These are phyloP conservation scores for Hemileia vastatrix DNA, from an alignment of 1,284 basidiomycete genomes.

Conservation along the genomic window DNA sequence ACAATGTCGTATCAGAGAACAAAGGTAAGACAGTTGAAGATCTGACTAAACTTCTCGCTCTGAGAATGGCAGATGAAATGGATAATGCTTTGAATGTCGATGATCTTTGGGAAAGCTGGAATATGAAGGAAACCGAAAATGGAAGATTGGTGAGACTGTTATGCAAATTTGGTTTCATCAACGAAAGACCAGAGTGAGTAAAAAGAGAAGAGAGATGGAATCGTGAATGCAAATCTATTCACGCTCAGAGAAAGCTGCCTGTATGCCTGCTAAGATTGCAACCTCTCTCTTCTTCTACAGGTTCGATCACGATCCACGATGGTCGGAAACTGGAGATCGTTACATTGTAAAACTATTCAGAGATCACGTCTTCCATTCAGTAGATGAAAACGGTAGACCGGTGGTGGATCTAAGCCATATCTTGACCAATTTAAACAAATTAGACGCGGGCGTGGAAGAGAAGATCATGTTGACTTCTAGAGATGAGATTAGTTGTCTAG, in stretches of 20 bases:
- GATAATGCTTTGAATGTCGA: conserved; percentile 35
- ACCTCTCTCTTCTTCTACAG: too few species aligned
- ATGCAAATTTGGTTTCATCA: conserved; percentile 95
- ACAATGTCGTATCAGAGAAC: conserved; percentile 18
- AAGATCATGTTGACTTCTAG: conserved; percentile 85
- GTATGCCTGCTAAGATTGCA: too few species aligned
- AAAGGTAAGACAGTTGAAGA: conserved; percentile 26
- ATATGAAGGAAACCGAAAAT: conserved; percentile 90
- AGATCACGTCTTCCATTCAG: conserved; percentile 96
- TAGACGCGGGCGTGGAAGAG: conserved; percentile 87
- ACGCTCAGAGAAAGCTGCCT: too few species aligned
- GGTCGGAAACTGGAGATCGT: conserved; percentile 96
- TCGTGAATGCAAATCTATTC: not conserved
- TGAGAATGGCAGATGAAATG: conserved; percentile 37
- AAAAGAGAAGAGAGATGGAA: not conserved
- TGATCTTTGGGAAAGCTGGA: conserved; percentile 72
- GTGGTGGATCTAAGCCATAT: conserved; percentile 84
- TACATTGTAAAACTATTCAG: conserved; percentile 98
- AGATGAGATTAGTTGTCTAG: conserved; percentile 90
- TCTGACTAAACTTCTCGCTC: conserved; percentile 29
- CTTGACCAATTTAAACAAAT: conserved; percentile 52
- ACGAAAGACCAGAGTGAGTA: conserved; percentile 91
- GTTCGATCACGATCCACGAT: conserved; percentile 85
- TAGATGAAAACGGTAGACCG: conserved; percentile 80
- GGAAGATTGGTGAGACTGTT: conserved; percentile 82